Evolutionary conservation across 148 eudicot genomes (phyloP).

Genomic region (Limonium bicolor): DNA sequence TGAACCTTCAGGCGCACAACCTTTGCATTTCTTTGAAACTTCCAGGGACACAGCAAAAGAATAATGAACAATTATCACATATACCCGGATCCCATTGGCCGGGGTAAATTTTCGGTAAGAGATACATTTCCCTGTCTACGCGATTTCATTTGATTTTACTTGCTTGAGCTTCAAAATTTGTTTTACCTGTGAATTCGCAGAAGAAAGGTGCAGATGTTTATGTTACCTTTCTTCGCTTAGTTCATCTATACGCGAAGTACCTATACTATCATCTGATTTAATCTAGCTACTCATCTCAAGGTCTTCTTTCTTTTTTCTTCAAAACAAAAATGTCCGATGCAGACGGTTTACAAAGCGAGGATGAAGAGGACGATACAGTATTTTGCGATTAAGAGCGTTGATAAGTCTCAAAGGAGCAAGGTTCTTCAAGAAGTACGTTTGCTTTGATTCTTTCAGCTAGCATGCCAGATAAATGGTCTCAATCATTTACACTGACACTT

Average conservation of each 20-base stretch:
- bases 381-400: conserved; percentile 78
- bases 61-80: conserved; percentile 83
- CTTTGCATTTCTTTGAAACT: too few relatives aligned
- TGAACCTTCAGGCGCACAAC: too few relatives aligned
- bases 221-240: background rate
- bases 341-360: conserved; percentile 92
- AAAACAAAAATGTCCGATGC: background rate
- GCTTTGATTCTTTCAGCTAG: too few relatives aligned
- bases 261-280: background rate
- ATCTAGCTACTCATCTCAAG: background rate
- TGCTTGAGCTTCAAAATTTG: background rate
- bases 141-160: background rate
- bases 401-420: conserved; percentile 71
- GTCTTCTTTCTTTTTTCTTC: background rate
- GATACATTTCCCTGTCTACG: background rate
- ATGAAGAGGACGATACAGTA: conserved; percentile 92
- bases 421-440: conserved; percentile 88
- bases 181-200: background rate
- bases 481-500: too few relatives aligned
- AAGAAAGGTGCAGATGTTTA: background rate
- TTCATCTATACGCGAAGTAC: background rate
- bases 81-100: conserved; percentile 68
- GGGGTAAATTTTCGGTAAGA: conserved; percentile 72
- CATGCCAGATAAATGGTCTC: too few relatives aligned
- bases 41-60: too few relatives aligned